Evolutionary conservation across 805 yeast genomes (phyloP), one percentile per base, ranked within the genome.

Genomic region (Hanseniaspora mollemarum): DNA sequence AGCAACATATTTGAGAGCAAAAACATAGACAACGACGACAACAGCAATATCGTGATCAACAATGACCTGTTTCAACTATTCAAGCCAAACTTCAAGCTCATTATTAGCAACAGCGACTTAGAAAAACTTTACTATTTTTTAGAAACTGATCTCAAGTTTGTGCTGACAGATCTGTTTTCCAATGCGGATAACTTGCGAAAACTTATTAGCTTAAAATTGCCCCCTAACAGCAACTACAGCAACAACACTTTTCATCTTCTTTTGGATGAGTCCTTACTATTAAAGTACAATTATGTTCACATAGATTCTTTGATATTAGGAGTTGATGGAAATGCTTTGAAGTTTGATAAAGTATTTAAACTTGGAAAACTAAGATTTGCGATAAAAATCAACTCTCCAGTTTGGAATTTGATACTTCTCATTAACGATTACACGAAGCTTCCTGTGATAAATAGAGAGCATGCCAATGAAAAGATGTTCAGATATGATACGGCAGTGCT

Each of bases 1-100:
- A 48, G 32, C 38, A 48, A 33, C 13, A 40, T 48, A 12, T n/a
- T 48, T 6, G 41, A 40, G 9, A 16, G 37, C 4, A 28, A 48
- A n/a, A 31, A 40, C 10, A 13, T 29, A 3, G 33, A 48, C 3
- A 43, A 21, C 32, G 35, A 31, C 6, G 51, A 48, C n/a, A 24
- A 7, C n/a, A 40, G 31, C 18, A 48, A 39, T 19, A 39, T 48
- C 16, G 51, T 48, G 13, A 40, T 48, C 15, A 48, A 48, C 31
- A 48, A 48, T 19, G 41, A 40, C 2, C n/a, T 48, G 6, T 48
- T 48, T 24, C 44, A 48, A 18, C 25, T 48, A 2, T 32, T 29
- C 29, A 48, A 40, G n/a, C 45, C 45, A 16, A 48, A n/a, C 8
- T 40, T 40, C 19, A 40, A 48, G n/a, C 39, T 48, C 4, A 24